Evolutionary conservation across 2,329 filamentous ascomycete genomes (phyloP).

Genomic region (Botrytis squamosa): DNA sequence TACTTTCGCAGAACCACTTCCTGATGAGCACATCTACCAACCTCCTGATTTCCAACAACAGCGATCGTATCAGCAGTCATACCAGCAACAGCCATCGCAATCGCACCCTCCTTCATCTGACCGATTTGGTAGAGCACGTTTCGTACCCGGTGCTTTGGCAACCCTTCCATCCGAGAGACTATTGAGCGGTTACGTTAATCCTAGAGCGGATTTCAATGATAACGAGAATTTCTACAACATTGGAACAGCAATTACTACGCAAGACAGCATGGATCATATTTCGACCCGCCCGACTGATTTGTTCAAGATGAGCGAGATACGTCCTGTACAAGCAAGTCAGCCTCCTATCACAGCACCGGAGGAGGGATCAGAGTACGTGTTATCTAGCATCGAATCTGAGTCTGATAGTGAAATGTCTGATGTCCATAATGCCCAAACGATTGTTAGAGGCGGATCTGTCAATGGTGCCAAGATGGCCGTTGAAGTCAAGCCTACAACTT

Average conservation of each 20-base stretch:
- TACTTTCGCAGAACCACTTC: slow-evolving; percentile 43
- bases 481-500: slow-evolving; percentile 9
- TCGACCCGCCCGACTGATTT: not conserved
- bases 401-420: slow-evolving; percentile 14
- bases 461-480: slow-evolving; percentile 1
- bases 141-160: slow-evolving; percentile 45
- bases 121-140: slow-evolving; percentile 39
- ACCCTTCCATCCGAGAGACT: slow-evolving; percentile 48
- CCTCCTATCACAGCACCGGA: not conserved
- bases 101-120: slow-evolving; percentile 23
- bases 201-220: slow-evolving; percentile 23
- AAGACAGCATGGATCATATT: slow-evolving; percentile 16
- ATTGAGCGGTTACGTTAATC: slow-evolving; percentile 39
- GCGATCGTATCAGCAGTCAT: not conserved
- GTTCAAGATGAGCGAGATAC: slow-evolving; percentile 4
- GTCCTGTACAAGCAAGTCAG: not conserved
- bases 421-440: not conserved
- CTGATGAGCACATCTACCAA: slow-evolving; percentile 32
- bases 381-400: slow-evolving; percentile 20
- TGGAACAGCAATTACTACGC: slow-evolving; percentile 20
- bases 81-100: slow-evolving; percentile 21
- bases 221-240: slow-evolving; percentile 17
- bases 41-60: not conserved
- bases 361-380: slow-evolving; percentile 8
- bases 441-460: not conserved